phyloP scores from a whole-genome alignment of 2,329 filamentous ascomycete species.

The Penicillium sp. region DNA sequence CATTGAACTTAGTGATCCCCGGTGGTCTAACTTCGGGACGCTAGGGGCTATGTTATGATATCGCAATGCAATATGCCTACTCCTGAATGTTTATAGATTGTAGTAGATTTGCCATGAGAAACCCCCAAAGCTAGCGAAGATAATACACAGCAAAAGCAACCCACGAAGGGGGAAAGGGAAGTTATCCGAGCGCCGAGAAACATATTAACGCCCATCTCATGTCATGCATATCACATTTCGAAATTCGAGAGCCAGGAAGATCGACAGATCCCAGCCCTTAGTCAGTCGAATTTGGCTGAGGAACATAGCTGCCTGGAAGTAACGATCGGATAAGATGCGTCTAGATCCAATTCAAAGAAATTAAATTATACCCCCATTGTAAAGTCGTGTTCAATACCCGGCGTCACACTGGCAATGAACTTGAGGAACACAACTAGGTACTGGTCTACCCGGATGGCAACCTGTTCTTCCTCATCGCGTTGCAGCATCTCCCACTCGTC shows the following conservation, averaged over 20 bases:
- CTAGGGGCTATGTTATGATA: no score
- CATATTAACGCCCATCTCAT: constrained; percentile 22
- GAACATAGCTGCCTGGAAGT: background rate
- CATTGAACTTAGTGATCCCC: no score
- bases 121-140: background rate
- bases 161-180: background rate
- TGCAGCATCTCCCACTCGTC: constrained; percentile 66
- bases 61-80: background rate
- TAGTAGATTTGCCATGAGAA: background rate
- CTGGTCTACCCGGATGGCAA: constrained; percentile 52
- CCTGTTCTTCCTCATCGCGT: constrained; percentile 48
- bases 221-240: constrained; percentile 20
- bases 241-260: background rate
- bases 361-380: constrained; percentile 81
- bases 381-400: constrained; percentile 96
- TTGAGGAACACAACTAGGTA: constrained; percentile 54
- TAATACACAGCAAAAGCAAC: background rate
- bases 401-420: constrained; percentile 87
- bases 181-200: background rate
- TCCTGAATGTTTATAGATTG: background rate
- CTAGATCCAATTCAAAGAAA: background rate
- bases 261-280: background rate
- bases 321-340: background rate
- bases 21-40: background rate
- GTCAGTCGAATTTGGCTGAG: background rate